A percentile compares a stretch with the other conserved stretches of the same genome.
These are phyloP conservation scores for Spirogloea muscicola DNA, from an alignment of 139 green algal species.

Conservation along the genomic window DNA sequence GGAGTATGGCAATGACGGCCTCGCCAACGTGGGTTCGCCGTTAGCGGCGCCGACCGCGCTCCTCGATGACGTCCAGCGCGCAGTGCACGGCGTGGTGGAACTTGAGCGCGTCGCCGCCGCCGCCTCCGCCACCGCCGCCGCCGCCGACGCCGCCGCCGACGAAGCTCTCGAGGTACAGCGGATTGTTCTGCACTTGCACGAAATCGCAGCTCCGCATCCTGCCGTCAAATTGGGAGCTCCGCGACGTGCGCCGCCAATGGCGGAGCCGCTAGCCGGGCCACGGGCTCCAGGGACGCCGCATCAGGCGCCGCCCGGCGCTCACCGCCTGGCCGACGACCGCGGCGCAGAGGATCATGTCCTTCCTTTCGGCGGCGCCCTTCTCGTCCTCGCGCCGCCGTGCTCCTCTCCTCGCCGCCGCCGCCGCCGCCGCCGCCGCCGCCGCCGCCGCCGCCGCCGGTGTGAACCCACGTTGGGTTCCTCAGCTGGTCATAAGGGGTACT, in stretches of 20 bases:
- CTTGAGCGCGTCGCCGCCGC: conserved; percentile 54
- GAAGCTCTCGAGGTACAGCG: conserved; percentile 70
- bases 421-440: no score
- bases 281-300: neutral
- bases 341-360: conserved; percentile 36
- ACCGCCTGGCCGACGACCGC: conserved; percentile 20
- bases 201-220: neutral
- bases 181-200: conserved; percentile 64
- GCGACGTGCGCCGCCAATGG: neutral
- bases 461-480: no score
- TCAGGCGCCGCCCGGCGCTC: no score
- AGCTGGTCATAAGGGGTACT: no score
- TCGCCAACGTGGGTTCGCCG: neutral
- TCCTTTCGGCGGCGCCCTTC: no score
- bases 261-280: neutral
- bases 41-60: conserved; percentile 61
- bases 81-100: conserved; percentile 86
- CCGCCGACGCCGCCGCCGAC: conserved; percentile 27
- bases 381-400: no score
- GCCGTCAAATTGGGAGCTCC: neutral
- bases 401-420: no score
- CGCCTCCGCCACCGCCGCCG: no score
- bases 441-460: no score
- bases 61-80: conserved; percentile 76
- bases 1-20: neutral